Evolutionary conservation across 352 stramenopile genomes (phyloP).

Genomic region (Phytophthora pluvialis): DNA sequence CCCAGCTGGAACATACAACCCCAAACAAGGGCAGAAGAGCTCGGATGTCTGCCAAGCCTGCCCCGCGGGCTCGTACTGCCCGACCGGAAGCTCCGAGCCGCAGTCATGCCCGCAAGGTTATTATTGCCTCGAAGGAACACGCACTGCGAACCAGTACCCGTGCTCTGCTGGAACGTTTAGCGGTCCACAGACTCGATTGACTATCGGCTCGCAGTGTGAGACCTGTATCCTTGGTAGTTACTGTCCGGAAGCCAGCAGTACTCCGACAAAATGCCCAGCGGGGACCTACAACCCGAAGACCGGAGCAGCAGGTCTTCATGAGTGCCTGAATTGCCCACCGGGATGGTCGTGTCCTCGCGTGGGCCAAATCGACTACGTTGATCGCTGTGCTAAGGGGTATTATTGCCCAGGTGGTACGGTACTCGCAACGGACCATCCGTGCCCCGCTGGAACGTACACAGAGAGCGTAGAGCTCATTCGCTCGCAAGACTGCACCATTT

Average conservation of each 20-base stretch:
- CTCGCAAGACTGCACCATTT: constrained; percentile 78
- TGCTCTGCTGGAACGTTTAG: constrained; percentile 91
- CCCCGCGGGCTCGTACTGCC: constrained; percentile 70
- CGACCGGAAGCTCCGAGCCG: constrained; percentile 50
- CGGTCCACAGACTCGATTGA: constrained; percentile 58
- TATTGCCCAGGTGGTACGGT: constrained; percentile 78
- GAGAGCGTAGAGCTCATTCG: constrained; percentile 70
- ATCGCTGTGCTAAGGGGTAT: constrained; percentile 71
- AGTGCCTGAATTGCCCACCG: constrained; percentile 73
- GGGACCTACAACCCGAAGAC: constrained; percentile 77
- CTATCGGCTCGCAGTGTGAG: constrained; percentile 55
- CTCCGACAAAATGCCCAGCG: constrained; percentile 68
- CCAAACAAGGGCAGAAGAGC: constrained; percentile 51
- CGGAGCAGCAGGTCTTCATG: constrained; percentile 52
- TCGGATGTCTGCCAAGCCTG: constrained; percentile 64
- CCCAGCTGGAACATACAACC: constrained; percentile 86
- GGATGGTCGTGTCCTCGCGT: constrained; percentile 80
- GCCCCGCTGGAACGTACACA: constrained; percentile 80
- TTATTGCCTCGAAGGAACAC: constrained; percentile 83
- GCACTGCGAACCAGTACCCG: constrained; percentile 69
- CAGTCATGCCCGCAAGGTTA: constrained; percentile 77
- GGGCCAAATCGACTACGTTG: constrained; percentile 62
- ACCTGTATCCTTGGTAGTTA: constrained; percentile 78
- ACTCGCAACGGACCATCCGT: constrained; percentile 60
- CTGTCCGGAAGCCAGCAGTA: constrained; percentile 81